Percentiles rank a stretch among this genome's conserved stretches.
phyloP scores from a whole-genome alignment of 768 basidiomycete genomes.

The Phaeotremella fagi region DNA sequence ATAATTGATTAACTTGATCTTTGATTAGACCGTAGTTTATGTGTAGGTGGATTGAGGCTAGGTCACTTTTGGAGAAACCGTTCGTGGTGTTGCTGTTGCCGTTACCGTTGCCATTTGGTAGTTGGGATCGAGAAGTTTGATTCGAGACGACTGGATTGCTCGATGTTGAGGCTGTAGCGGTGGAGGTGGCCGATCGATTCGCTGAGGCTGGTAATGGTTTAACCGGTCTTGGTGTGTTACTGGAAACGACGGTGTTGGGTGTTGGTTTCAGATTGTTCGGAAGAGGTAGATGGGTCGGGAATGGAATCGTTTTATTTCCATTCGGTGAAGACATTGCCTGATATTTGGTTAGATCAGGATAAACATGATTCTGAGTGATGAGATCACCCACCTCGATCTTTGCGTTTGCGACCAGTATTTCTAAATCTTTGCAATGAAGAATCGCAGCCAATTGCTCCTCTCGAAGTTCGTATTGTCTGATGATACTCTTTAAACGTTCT shows the following conservation, averaged over 20 bases:
- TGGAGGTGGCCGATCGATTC: not conserved
- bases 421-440: constrained; percentile 84
- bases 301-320: too few relatives aligned
- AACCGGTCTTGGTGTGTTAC: too few relatives aligned
- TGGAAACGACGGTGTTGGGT: not conserved
- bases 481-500: constrained; percentile 77
- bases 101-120: not conserved
- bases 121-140: not conserved
- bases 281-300: not conserved
- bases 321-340: too few relatives aligned
- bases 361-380: not conserved
- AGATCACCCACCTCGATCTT: constrained; percentile 59
- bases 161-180: not conserved
- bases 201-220: not conserved
- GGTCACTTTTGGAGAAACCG: not conserved
- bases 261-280: not conserved
- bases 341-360: too few relatives aligned
- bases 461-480: constrained; percentile 81
- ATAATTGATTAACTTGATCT: not conserved
- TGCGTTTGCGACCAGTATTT: constrained; percentile 77
- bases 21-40: not conserved
- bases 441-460: constrained; percentile 90
- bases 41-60: not conserved
- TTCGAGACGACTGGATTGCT: too few relatives aligned
- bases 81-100: not conserved